Evolutionary conservation across 495 filamentous ascomycete genomes (phyloP), one percentile per base, ranked within the genome.

Genomic region (Aspergillus campestris): DNA sequence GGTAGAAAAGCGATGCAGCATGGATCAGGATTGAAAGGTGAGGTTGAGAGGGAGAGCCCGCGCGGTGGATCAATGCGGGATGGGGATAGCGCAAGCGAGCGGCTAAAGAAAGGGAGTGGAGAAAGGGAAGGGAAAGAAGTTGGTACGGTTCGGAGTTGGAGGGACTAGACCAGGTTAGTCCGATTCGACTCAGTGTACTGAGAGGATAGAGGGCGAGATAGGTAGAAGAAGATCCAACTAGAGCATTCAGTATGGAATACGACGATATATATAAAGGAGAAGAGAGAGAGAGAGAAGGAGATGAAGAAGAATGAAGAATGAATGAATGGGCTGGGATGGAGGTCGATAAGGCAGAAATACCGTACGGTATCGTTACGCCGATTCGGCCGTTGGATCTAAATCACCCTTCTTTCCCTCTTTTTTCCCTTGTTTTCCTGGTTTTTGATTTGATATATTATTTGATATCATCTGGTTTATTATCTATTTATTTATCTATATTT

Each of bases 51-150:
- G 18, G 18, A 24, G 18, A 24, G 18, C 18, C 18, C 18, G 18
- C 18, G 18, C 38, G 59, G 51, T 92, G 87, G 88, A 77, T 87
- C 45, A 78, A 89, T 31, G 74, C 86, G 40, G 86, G 92, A 74
- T 89, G 88, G 18, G 18, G 84, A 80, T 90, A 66, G 75, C 79
- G 45, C 88, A 92, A 58, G 56, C 56, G 56, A 58, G 56, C 51
- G 50, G 46, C 55, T 53, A 58, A 38, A 49, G 51, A 34, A 51
- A 52, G 42, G 40, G 50, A 54, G 55, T 54, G 51, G 51, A 54
- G 55, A 54, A 29, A 52, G 42, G 40, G 50, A 54, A 51, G 51
- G 51, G 51, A 54, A 51, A 54, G 30, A 44, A 47, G 42, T 51
- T 51, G 48, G 48, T 49, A 49, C 44, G 44, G 35, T 47, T n/a